Evolutionary conservation across 495 filamentous ascomycete genomes (phyloP).

Genomic region (Aspergillus panamensis): DNA sequence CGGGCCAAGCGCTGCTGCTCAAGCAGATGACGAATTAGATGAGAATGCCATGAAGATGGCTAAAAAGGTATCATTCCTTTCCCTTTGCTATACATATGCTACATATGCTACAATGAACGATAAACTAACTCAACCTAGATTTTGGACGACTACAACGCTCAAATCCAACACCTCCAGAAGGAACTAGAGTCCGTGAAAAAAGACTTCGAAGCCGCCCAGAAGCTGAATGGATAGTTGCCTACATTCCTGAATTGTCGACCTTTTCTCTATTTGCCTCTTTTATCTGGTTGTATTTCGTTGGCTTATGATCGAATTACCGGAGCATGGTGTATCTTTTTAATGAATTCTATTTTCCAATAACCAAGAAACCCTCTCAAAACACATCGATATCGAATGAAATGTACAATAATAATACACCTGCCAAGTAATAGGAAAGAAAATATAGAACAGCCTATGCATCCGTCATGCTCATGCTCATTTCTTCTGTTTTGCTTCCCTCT

Average conservation of each 20-base stretch:
- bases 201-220: constrained; percentile 76
- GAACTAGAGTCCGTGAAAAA: constrained; percentile 73
- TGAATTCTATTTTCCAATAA: not conserved
- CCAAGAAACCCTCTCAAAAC: constrained; percentile 15
- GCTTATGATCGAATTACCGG: not conserved
- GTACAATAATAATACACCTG: constrained; percentile 41
- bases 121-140: constrained; percentile 54
- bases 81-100: not conserved
- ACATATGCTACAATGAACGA: not conserved
- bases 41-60: constrained; percentile 76
- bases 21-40: constrained; percentile 57
- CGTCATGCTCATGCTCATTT: constrained; percentile 3
- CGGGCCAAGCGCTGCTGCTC: constrained; percentile 46
- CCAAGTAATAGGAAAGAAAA: constrained; percentile 9
- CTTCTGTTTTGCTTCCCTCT: not conserved
- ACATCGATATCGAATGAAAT: constrained; percentile 24
- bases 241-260: not conserved
- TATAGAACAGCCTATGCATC: not conserved
- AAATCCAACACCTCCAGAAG: constrained; percentile 79
- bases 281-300: constrained; percentile 12
- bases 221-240: constrained; percentile 29
- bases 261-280: not conserved
- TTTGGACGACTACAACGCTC: constrained; percentile 82
- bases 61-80: constrained; percentile 62
- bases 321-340: not conserved